Conservation (phyloP, 192 early-diverging fungal species). For the Linnemannia elongata region DNA sequence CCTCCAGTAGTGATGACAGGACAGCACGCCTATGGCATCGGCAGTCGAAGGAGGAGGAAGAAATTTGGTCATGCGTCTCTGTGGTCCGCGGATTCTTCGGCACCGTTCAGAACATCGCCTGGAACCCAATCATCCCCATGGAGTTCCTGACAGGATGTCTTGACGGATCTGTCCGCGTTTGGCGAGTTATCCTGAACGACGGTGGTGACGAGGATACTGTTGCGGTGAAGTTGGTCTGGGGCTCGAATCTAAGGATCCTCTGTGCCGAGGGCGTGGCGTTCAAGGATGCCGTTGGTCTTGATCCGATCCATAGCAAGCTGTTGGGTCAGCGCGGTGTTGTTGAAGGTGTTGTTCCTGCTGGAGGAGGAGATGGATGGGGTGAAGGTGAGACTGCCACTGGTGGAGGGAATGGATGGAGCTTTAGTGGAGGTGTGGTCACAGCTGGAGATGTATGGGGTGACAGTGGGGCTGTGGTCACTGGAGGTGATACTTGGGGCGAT, state of each 20-base stretch:
- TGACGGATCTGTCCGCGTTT: conserved; percentile 4
- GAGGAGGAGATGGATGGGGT: too few relatives aligned
- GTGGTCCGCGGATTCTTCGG: background rate
- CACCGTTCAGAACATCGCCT: background rate
- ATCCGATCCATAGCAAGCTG: background rate
- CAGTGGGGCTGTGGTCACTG: too few relatives aligned
- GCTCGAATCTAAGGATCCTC: background rate
- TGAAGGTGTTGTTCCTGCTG: background rate
- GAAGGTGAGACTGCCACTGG: too few relatives aligned
- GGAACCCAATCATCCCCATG: background rate
- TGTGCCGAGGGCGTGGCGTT: background rate
- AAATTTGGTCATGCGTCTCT: background rate
- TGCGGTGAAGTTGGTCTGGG: background rate
- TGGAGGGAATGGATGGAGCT: too few relatives aligned
- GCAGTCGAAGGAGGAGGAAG: background rate
- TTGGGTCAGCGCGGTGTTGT: background rate
- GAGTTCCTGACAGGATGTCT: background rate
- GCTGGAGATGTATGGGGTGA: too few relatives aligned
- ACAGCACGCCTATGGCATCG: background rate
- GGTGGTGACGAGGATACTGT: background rate
- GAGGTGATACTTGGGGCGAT: too few relatives aligned
- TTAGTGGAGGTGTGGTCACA: too few relatives aligned
- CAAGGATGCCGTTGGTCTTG: background rate
- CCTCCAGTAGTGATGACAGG: background rate
- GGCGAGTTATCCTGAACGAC: background rate